Evolutionary conservation across 2,329 filamentous ascomycete species (phyloP).

Genomic region (Penicillium sclerotiorum): DNA sequence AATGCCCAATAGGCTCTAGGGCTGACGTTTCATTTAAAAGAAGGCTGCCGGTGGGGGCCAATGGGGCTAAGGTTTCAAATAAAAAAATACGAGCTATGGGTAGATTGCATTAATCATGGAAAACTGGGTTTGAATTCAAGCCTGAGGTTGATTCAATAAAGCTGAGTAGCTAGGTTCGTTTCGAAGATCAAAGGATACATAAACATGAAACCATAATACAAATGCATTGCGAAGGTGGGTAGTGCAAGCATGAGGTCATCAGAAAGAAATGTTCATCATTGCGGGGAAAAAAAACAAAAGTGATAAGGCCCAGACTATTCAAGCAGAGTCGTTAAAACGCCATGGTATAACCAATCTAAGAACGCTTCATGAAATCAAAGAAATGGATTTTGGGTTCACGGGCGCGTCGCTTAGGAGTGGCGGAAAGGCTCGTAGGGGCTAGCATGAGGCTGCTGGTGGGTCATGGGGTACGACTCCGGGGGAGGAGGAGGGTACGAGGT

Average conservation of each 20-base stretch:
- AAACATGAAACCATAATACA: too few relatives aligned
- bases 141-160: too few relatives aligned
- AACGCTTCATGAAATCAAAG: constrained; percentile 19
- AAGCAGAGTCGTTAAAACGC: constrained; percentile 14
- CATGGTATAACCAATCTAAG: constrained; percentile 25
- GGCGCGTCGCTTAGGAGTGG: constrained; percentile 32
- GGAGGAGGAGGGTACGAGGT: constrained; percentile 33
- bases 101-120: too few relatives aligned
- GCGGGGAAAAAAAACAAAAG: constrained; percentile 1
- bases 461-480: constrained; percentile 28
- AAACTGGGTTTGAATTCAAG: too few relatives aligned
- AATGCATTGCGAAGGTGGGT: too few relatives aligned
- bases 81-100: too few relatives aligned
- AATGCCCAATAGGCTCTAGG: too few relatives aligned
- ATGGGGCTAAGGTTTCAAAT: too few relatives aligned
- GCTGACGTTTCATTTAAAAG: too few relatives aligned
- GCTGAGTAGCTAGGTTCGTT: too few relatives aligned
- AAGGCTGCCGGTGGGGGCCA: too few relatives aligned
- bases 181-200: too few relatives aligned
- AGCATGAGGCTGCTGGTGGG: constrained; percentile 22
- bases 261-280: constrained; percentile 17
- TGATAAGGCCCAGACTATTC: background rate
- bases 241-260: constrained; percentile 12
- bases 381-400: constrained; percentile 4
- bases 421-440: constrained; percentile 43